Evolutionary conservation across 495 filamentous ascomycete genomes (phyloP).

Genomic region (Penicillium atrosanguineum): DNA sequence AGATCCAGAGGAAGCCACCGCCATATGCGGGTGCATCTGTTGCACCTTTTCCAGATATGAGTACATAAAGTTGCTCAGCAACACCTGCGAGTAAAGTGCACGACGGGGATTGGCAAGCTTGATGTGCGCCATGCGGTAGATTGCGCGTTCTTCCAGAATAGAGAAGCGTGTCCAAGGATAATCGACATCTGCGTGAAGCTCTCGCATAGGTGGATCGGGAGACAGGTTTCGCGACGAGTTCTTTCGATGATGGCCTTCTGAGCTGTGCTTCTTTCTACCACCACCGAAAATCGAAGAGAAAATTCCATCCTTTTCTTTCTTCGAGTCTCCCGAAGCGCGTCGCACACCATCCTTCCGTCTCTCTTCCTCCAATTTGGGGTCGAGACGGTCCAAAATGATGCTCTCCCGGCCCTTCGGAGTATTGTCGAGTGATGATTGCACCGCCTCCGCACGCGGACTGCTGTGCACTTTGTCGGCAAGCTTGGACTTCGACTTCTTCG

Average conservation of each 20-base stretch:
- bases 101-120: constrained; percentile 96
- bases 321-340: constrained; percentile 68
- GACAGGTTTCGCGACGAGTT: constrained; percentile 72
- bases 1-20: constrained; percentile 59
- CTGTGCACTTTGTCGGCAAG: constrained; percentile 58
- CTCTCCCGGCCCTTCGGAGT: constrained; percentile 73
- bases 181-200: constrained; percentile 80
- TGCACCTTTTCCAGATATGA: constrained; percentile 98
- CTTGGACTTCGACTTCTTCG: constrained; percentile 61
- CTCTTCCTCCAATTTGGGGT: constrained; percentile 75
- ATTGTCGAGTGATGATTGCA: constrained; percentile 76
- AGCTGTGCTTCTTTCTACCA: constrained; percentile 70
- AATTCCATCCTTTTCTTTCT: constrained; percentile 86
- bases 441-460: constrained; percentile 73
- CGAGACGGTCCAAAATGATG: constrained; percentile 74
- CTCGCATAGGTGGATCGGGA: constrained; percentile 70
- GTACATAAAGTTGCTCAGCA: constrained; percentile 99
- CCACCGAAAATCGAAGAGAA: constrained; percentile 91
- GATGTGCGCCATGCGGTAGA: constrained; percentile 98
- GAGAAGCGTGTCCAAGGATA: constrained; percentile 96
- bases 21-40: constrained; percentile 92
- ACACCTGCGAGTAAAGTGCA: constrained; percentile 88
- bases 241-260: constrained; percentile 67
- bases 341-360: constrained; percentile 75
- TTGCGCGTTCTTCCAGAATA: constrained; percentile 93